Conservation (phyloP, 805 yeast genomes). For the Ogataea pilisensis region DNA sequence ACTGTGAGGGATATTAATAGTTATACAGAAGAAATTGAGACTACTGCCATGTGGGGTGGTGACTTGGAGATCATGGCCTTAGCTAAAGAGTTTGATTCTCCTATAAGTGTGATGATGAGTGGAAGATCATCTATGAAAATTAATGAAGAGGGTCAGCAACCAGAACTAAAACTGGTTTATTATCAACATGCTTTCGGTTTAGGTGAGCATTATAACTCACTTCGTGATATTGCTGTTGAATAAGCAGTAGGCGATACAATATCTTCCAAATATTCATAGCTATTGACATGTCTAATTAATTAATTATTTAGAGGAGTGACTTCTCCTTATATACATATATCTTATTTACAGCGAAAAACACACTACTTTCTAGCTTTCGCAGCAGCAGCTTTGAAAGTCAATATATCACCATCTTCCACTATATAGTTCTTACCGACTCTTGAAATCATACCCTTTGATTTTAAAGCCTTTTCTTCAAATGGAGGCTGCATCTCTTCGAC, state of each 20-base stretch:
- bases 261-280: no score
- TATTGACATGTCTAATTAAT: no score
- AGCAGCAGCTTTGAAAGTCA: constrained; percentile 88
- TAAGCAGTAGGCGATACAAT: no score
- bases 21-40: constrained; percentile 63
- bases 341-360: not conserved
- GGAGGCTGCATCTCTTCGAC: constrained; percentile 57
- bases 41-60: constrained; percentile 95
- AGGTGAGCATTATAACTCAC: constrained; percentile 93
- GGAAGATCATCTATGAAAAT: constrained; percentile 65
- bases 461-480: constrained; percentile 73
- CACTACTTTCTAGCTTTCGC: constrained; percentile 16
- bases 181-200: constrained; percentile 83
- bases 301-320: not conserved
- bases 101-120: constrained; percentile 72
- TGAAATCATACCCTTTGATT: constrained; percentile 82
- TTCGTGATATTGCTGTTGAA: constrained; percentile 33
- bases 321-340: no score
- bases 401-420: constrained; percentile 92
- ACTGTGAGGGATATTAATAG: constrained; percentile 58
- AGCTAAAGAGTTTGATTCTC: constrained; percentile 63
- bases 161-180: constrained; percentile 67
- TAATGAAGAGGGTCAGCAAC: constrained; percentile 52
- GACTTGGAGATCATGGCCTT: constrained; percentile 87
- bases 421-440: constrained; percentile 93